Evolutionary conservation across 768 basidiomycete genomes (phyloP), one percentile per base, ranked within the genome.

Genomic region (Chalciporus pseudorubinellus): DNA sequence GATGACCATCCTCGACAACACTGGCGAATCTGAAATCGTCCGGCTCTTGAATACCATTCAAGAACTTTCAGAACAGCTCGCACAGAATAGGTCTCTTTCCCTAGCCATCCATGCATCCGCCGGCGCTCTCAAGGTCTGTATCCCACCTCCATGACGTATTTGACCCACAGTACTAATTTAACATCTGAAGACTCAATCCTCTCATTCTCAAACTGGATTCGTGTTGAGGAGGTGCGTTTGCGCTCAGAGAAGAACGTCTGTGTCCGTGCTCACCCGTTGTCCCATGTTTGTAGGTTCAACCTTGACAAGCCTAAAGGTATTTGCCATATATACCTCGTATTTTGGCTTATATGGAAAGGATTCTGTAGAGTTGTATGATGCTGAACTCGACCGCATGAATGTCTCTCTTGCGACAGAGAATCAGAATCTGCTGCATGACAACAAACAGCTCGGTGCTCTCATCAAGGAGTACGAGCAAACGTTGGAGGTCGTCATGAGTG

Each of bases 401-500:
- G 70, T 77, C 4, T 77, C 82, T 43, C 85, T 98, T 61, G 72
- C 79, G 5, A 71, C 79, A 20, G 95, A 99, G 68, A 99, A 98
- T 66, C 86, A 89, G 59, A 71, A 74, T 6, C 74, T 99, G 39
- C 82, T 90, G 61, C 82, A 95, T 59, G 97, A 98, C 72, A 99
- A 98, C 76, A 95, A 97, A 66, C 95, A 98, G 60, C 78, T 99
- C 28, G 90, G 87, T 57, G 74, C 79, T 6, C 75, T 99, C 47
- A 86, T 98, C 61, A 94, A 94, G 62, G 97, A 99, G 67, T 98
- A 97, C 63, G 97, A 99, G 67, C 89, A 92, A 64, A 98, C 95
- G 1, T 73, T 99, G 28, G 97, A 99, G 70, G 89, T 80, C 7
- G 83, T 98, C 39, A 99, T 99, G 97, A 82, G 85, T 77, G 62